Conservation (phyloP, 75 land plant genomes). For the Selaginella tamariscina region DNA sequence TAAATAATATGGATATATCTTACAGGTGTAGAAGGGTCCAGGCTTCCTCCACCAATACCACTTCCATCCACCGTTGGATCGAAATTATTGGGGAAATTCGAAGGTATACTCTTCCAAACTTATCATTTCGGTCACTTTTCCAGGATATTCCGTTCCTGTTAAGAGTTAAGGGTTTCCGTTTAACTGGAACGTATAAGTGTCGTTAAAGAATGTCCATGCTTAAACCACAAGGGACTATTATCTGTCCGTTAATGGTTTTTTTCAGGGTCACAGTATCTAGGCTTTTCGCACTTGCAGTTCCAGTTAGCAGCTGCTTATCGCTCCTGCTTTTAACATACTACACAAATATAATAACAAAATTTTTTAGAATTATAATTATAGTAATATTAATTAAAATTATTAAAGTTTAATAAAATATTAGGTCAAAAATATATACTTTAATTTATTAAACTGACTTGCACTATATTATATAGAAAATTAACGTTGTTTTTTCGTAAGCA, state of each 20-base stretch:
- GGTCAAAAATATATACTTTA: too few relatives aligned
- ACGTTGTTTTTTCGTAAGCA: too few relatives aligned
- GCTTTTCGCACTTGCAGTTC: background rate
- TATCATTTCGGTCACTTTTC: constrained; percentile 66
- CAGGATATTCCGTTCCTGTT: constrained; percentile 67
- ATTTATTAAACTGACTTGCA: too few relatives aligned
- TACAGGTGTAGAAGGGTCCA: constrained; percentile 39
- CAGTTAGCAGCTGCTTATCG: constrained; percentile 28
- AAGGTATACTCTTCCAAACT: constrained; percentile 62
- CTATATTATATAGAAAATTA: too few relatives aligned
- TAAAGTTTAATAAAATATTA: too few relatives aligned
- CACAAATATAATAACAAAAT: background rate
- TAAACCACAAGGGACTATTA: constrained; percentile 79
- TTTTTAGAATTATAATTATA: too few relatives aligned
- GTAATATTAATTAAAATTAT: too few relatives aligned
- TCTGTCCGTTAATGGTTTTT: constrained; percentile 14
- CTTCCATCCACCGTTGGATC: constrained; percentile 20
- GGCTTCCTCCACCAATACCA: constrained; percentile 48
- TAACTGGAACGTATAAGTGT: constrained; percentile 45
- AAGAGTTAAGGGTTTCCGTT: constrained; percentile 20
- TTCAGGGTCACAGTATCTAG: constrained; percentile 46
- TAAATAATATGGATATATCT: constrained; percentile 11
- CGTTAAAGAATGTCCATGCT: constrained; percentile 98
- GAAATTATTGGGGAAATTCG: constrained; percentile 46
- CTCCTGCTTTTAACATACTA: constrained; percentile 46